Evolutionary conservation across 495 filamentous ascomycete genomes (phyloP).

Genomic region (Cairneyella variabilis): DNA sequence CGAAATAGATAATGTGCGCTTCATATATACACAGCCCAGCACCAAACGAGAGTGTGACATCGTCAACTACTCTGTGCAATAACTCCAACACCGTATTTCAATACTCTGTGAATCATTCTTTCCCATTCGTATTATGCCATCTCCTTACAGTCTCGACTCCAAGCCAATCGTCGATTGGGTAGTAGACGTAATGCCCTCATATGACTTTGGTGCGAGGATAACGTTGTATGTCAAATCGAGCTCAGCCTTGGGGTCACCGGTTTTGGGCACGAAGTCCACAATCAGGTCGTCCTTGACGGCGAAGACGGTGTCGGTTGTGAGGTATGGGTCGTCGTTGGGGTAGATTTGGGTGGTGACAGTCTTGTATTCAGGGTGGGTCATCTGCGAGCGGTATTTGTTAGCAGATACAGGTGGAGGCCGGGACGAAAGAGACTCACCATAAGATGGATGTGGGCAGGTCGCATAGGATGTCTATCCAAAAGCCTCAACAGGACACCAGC

Average conservation of each 20-base stretch:
- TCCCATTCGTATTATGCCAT: too few relatives aligned
- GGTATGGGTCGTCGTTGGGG: constrained; percentile 56
- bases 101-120: too few relatives aligned
- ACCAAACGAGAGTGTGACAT: too few relatives aligned
- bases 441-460: constrained; percentile 81
- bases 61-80: too few relatives aligned
- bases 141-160: not conserved
- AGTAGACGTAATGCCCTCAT: not conserved
- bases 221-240: not conserved
- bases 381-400: constrained; percentile 25
- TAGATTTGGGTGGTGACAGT: constrained; percentile 59
- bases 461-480: constrained; percentile 75
- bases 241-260: too few relatives aligned
- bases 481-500: constrained; percentile 62
- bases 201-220: not conserved
- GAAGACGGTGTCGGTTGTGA: constrained; percentile 59
- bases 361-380: constrained; percentile 50
- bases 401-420: not conserved
- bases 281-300: constrained; percentile 63
- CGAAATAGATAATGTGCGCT: too few relatives aligned
- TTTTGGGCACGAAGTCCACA: constrained; percentile 61
- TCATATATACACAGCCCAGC: too few relatives aligned
- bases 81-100: too few relatives aligned
- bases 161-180: not conserved
- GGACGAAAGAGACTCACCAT: constrained; percentile 49